Evolutionary conservation across 306 rosid genomes (phyloP), one percentile per base, ranked within the genome.

Genomic region (Cicer cuneatum): DNA sequence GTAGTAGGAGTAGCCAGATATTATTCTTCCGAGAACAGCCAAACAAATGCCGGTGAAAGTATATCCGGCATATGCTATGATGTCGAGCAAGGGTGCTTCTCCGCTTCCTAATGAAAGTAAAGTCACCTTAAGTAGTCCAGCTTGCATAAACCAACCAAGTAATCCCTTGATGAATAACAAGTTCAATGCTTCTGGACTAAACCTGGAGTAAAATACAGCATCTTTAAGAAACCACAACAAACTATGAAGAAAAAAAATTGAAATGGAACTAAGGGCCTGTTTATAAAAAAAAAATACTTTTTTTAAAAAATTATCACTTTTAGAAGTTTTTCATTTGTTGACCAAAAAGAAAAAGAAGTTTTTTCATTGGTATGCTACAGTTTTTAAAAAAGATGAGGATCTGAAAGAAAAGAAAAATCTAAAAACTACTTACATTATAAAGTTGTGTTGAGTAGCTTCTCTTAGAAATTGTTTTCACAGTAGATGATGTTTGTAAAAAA

Each of bases 91-190:
- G 6, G 96, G 99, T 13, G 89, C 92, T 86, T 94, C 97, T 8
- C 90, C 97, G 37, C 92, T 81, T 15, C 96, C 99, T 84, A 92
- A 39, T 33, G 93, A 90, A 58, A 94, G 84, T 68, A 94, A 82
- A 7, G 89, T 85, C 67, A 86, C 73, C 83, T 94, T 94, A 60
- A 94, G 93, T 39, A 92, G 84, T 19, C 81, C 7, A 7, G 86
- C 92, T 94, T 94, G 99, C 84, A 87, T 58, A 76, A 85, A 82
- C 99, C 99, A 94, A 65, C 97, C 99, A 7, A 94, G 90, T 74
- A 94, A 83, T 66, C 96, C 99, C 86, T 94, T 94, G 76, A 88
- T 81, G 83, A 94, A 94, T 87, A 94, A 74, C 93, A 93, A 94
- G 84, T 89, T 94, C 81, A 92, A 81, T 77, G 96, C 95, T 72